These are phyloP conservation scores for Lactarius pseudohatsudake DNA, from an alignment of 768 basidiomycete species.

Conservation along the genomic window DNA sequence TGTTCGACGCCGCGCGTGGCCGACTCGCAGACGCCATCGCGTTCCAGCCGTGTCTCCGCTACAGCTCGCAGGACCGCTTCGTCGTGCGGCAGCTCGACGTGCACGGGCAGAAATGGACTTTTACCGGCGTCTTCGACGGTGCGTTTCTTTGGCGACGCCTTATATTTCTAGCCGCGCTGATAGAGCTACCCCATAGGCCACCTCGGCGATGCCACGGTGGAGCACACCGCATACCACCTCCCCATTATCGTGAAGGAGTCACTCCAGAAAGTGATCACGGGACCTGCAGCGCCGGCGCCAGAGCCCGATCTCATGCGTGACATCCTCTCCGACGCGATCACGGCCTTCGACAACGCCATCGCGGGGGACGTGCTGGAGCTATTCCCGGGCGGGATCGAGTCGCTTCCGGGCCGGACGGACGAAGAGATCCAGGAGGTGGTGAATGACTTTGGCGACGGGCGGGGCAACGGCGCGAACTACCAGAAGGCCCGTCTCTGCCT, in stretches of 20 bases:
- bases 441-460: constrained; percentile 58
- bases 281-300: constrained; percentile 28
- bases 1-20: constrained; percentile 26
- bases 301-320: constrained; percentile 40
- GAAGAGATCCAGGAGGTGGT: constrained; percentile 58
- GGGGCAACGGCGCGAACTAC: constrained; percentile 55
- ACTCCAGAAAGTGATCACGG: constrained; percentile 38
- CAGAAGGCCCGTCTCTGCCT: constrained; percentile 69
- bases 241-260: constrained; percentile 42
- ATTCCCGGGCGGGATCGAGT: constrained; percentile 53
- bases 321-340: constrained; percentile 40
- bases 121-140: constrained; percentile 51
- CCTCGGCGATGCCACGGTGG: constrained; percentile 49
- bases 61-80: constrained; percentile 45
- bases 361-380: constrained; percentile 46
- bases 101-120: constrained; percentile 42
- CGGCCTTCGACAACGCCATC: constrained; percentile 45
- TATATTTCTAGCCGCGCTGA: neutral
- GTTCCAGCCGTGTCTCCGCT: constrained; percentile 45
- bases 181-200: constrained; percentile 40
- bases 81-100: constrained; percentile 43
- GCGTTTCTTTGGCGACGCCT: constrained; percentile 15
- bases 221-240: constrained; percentile 43
- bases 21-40: constrained; percentile 41
- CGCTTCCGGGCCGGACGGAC: constrained; percentile 46